Conservation (phyloP, 192 early-diverging fungal genomes). For the Rhizoclosmatium globosum region DNA sequence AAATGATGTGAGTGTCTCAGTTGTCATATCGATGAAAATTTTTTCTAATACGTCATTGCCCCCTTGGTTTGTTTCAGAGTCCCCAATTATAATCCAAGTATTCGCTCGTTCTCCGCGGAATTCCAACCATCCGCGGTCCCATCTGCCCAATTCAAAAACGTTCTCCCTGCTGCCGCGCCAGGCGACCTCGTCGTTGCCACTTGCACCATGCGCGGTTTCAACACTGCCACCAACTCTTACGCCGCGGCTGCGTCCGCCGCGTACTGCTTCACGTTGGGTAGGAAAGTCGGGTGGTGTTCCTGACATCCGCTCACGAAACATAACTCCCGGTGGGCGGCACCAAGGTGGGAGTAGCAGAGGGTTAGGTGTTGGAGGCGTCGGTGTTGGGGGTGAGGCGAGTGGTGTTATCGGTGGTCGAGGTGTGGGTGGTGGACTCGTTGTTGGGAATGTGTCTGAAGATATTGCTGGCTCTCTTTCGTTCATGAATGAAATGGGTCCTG, state of each 20-base stretch:
- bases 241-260: slow-evolving; percentile 29
- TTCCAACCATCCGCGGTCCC: background rate
- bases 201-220: slow-evolving; percentile 26
- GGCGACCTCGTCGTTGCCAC: slow-evolving; percentile 26
- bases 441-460: background rate
- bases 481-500: slow-evolving; percentile 13
- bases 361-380: background rate
- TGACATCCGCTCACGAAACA: slow-evolving; percentile 27
- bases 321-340: slow-evolving; percentile 14
- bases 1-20: slow-evolving; percentile 39
- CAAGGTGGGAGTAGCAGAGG: slow-evolving; percentile 2
- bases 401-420: background rate
- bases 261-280: slow-evolving; percentile 47
- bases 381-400: background rate
- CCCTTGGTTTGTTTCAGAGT: slow-evolving; percentile 14
- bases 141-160: background rate
- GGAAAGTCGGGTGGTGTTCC: slow-evolving; percentile 46
- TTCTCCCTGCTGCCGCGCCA: background rate
- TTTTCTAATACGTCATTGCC: background rate
- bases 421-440: background rate
- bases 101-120: background rate
- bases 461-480: slow-evolving; percentile 10
- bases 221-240: background rate
- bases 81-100: slow-evolving; percentile 29
- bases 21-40: background rate